Evolutionary conservation across 345 rosid genomes (phyloP).

Genomic region (Eucalyptus cloeziana): DNA sequence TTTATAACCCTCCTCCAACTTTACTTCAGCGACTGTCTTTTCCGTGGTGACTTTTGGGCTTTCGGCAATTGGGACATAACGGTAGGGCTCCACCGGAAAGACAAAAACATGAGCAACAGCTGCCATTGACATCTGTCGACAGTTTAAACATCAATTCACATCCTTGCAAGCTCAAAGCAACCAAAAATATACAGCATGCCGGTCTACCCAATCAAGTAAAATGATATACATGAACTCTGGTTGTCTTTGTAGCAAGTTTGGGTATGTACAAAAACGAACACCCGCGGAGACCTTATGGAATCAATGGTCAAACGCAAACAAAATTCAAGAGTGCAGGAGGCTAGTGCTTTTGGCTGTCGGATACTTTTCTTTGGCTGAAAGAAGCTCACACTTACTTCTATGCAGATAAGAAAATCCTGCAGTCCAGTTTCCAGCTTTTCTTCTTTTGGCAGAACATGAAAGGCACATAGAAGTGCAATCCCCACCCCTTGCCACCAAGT

Average conservation of each 20-base stretch:
- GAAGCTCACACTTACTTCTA: conserved; percentile 41
- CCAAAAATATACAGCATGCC: background rate
- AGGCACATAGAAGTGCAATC: conserved; percentile 50
- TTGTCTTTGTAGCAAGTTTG: background rate
- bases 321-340: background rate
- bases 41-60: conserved; percentile 22
- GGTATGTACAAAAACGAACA: background rate
- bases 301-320: background rate
- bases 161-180: background rate
- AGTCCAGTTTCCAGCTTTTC: conserved; percentile 40
- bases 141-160: background rate
- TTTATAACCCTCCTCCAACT: conserved; percentile 13
- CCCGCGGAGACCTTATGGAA: background rate
- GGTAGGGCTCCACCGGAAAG: conserved; percentile 58
- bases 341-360: background rate
- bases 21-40: conserved; percentile 24
- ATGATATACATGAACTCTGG: background rate
- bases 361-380: background rate
- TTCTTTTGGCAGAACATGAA: conserved; percentile 48
- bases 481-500: conserved; percentile 98
- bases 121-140: conserved; percentile 70
- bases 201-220: background rate
- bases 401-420: conserved; percentile 79
- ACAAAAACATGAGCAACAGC: conserved; percentile 75
- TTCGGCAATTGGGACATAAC: conserved; percentile 18